phyloP scores from a whole-genome alignment of 352 stramenopile species.

The Globisporangium yorkense region DNA sequence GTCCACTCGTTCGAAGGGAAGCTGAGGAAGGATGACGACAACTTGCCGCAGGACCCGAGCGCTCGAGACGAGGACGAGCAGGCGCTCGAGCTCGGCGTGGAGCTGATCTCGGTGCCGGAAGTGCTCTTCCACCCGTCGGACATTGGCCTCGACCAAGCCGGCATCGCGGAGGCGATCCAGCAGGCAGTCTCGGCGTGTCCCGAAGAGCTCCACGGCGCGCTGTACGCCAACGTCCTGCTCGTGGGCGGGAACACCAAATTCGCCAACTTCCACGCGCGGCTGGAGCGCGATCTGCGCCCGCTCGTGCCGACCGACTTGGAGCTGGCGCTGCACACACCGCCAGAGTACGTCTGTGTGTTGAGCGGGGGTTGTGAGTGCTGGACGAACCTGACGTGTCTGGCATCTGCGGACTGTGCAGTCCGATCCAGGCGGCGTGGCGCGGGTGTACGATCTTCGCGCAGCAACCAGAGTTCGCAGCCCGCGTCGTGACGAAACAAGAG shows the following conservation, averaged over 20 bases:
- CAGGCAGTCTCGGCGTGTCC: slow-evolving; percentile 80
- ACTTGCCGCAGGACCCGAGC: not conserved
- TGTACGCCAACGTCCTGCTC: slow-evolving; percentile 86
- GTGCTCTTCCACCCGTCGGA: slow-evolving; percentile 91
- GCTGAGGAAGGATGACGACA: slow-evolving; percentile 14
- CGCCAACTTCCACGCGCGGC: slow-evolving; percentile 64
- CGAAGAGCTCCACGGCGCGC: slow-evolving; percentile 47
- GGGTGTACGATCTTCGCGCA: slow-evolving; percentile 44
- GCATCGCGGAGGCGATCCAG: slow-evolving; percentile 81
- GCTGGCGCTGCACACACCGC: slow-evolving; percentile 28
- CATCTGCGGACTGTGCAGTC: slow-evolving; percentile 24
- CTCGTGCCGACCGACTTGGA: slow-evolving; percentile 48
- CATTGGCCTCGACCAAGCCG: slow-evolving; percentile 85
- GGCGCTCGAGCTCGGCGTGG: slow-evolving; percentile 77
- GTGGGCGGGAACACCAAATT: slow-evolving; percentile 88
- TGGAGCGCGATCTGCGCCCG: slow-evolving; percentile 58
- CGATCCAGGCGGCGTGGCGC: slow-evolving; percentile 48
- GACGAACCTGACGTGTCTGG: slow-evolving; percentile 1
- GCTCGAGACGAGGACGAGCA: slow-evolving; percentile 42
- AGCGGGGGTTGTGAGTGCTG: not conserved
- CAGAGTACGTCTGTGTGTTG: slow-evolving; percentile 39
- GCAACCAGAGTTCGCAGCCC: slow-evolving; percentile 18
- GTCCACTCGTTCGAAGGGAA: slow-evolving; percentile 59
- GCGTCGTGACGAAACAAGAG: slow-evolving; percentile 58
- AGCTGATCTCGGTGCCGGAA: slow-evolving; percentile 87